Evolutionary conservation across 768 basidiomycete genomes (phyloP).

Genomic region (Hypholoma fasciculare): DNA sequence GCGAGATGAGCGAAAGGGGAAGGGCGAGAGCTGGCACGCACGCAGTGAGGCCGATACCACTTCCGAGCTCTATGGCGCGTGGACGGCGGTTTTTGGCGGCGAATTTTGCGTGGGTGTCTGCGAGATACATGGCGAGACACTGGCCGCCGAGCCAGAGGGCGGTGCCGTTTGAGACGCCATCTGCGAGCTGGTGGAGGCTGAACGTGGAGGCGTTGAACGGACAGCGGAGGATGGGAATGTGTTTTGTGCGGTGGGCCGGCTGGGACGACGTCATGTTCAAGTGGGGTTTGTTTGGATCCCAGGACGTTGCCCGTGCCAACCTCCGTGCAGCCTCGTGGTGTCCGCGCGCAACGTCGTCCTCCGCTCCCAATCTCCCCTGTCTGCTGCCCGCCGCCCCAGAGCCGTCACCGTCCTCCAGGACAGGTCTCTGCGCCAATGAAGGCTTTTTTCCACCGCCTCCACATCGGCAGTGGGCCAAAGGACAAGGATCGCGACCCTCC

Average conservation of each 20-base stretch:
- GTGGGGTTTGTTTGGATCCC: constrained; percentile 28
- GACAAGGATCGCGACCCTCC: constrained; percentile 59
- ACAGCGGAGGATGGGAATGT: constrained; percentile 48
- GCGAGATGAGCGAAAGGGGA: constrained; percentile 6
- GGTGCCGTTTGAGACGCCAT: constrained; percentile 74
- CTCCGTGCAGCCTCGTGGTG: constrained; percentile 25
- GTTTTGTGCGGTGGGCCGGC: constrained; percentile 70
- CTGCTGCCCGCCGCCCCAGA: constrained; percentile 4
- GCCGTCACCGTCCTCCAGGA: background rate
- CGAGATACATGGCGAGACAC: constrained; percentile 65
- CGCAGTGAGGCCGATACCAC: constrained; percentile 80
- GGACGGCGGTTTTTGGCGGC: constrained; percentile 26
- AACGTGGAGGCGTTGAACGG: constrained; percentile 40
- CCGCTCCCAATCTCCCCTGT: constrained; percentile 7
- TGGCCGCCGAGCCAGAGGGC: constrained; percentile 86
- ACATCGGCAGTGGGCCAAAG: constrained; percentile 62
- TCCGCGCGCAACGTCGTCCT: constrained; percentile 18
- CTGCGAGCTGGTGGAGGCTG: constrained; percentile 53
- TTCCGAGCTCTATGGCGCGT: constrained; percentile 74
- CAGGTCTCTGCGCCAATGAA: constrained; percentile 54
- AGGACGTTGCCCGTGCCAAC: constrained; percentile 18
- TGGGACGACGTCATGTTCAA: constrained; percentile 26
- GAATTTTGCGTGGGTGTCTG: constrained; percentile 32
- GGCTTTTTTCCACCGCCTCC: constrained; percentile 79
- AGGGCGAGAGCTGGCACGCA: constrained; percentile 34